A percentile compares a stretch with the other conserved stretches of the same genome.
These are phyloP conservation scores for Rhynchospora pubera DNA, from an alignment of 176 grass and related monocot species.

Conservation along the genomic window DNA sequence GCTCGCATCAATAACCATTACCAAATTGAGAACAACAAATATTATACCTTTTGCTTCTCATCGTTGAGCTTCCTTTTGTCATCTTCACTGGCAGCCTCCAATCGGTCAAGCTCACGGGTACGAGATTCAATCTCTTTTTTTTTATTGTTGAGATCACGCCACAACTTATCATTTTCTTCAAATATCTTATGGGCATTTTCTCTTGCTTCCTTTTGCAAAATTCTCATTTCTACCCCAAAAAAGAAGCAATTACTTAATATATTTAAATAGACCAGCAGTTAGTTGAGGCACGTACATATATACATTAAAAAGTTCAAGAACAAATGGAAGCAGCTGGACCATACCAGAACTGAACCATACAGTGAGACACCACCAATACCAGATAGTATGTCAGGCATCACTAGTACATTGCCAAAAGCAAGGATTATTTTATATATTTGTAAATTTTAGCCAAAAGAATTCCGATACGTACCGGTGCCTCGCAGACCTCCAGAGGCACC, in stretches of 20 bases:
- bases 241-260: background rate
- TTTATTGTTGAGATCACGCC: constrained; percentile 11
- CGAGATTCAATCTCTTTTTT: constrained; percentile 11
- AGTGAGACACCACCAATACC: background rate
- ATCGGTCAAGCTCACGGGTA: constrained; percentile 7
- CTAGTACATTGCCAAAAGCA: background rate
- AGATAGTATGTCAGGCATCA: background rate
- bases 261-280: background rate
- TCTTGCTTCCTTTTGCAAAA: constrained; percentile 18
- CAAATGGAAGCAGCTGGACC: background rate
- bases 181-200: constrained; percentile 17
- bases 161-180: constrained; percentile 24
- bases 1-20: background rate
- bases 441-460: no score
- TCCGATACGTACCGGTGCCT: no score
- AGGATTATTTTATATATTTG: background rate
- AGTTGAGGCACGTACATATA: background rate
- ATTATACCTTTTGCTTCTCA: constrained; percentile 23
- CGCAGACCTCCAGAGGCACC: no score
- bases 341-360: background rate
- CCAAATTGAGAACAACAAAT: background rate
- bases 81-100: constrained; percentile 17
- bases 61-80: constrained; percentile 14
- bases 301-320: background rate
- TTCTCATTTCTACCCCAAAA: constrained; percentile 22